Evolutionary conservation across 169 alveolate genomes (phyloP).

Genomic region (Eimeria mitis): DNA sequence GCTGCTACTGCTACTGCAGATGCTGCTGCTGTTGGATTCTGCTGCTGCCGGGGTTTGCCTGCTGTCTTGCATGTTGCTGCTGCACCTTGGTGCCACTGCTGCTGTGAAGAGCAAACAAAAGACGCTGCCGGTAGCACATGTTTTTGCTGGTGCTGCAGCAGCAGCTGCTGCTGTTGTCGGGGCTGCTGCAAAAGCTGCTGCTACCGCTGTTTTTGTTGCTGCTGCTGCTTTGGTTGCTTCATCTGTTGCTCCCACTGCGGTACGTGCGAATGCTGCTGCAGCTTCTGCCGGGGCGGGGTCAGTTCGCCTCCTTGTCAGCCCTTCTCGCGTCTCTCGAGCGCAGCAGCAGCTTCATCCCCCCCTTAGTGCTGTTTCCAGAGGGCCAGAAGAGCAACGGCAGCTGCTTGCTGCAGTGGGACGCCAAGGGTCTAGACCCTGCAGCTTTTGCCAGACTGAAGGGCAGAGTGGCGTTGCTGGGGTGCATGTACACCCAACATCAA

Average conservation of each 20-base stretch:
- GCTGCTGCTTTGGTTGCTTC: neutral
- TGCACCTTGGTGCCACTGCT: neutral
- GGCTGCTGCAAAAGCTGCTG: neutral
- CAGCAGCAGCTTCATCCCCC: slow-evolving; percentile 62
- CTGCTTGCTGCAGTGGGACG: slow-evolving; percentile 76
- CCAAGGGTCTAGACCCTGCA: slow-evolving; percentile 64
- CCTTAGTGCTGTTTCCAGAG: slow-evolving; percentile 76
- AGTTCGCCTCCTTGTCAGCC: slow-evolving; percentile 49
- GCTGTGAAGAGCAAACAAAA: neutral
- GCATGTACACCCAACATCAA: slow-evolving; percentile 29
- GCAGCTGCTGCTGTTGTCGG: neutral
- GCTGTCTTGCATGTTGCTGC: neutral
- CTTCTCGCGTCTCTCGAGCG: slow-evolving; percentile 57
- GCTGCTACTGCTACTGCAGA: slow-evolving; percentile 19
- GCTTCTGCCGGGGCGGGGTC: slow-evolving; percentile 80
- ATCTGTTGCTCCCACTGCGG: neutral
- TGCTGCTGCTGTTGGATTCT: neutral
- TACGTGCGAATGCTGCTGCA: slow-evolving; percentile 32
- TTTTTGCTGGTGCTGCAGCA: neutral
- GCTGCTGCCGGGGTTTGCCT: neutral
- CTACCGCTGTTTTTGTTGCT: neutral
- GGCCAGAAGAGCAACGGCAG: slow-evolving; percentile 82
- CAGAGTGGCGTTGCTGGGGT: slow-evolving; percentile 76
- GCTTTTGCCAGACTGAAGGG: slow-evolving; percentile 68
- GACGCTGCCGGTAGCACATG: neutral